Conservation (phyloP, 495 filamentous ascomycete genomes). For the Elaphomyces granulatus region DNA sequence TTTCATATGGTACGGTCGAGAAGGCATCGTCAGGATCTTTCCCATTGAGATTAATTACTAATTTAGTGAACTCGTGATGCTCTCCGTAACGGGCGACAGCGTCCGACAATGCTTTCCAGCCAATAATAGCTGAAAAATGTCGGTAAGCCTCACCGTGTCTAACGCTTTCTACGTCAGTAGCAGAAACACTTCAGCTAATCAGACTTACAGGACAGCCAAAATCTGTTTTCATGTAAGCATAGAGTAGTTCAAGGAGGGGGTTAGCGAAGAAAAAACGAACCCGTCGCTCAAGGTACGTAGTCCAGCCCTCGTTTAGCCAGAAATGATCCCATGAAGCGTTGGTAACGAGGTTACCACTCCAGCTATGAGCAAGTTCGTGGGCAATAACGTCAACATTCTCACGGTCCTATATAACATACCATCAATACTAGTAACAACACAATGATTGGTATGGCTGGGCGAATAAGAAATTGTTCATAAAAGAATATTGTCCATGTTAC, state of each 20-base stretch:
- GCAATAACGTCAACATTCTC: constrained; percentile 96
- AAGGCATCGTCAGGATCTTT: constrained; percentile 94
- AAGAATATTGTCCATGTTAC: too few relatives aligned
- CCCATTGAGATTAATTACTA: constrained; percentile 72
- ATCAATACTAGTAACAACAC: too few relatives aligned
- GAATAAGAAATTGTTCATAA: too few relatives aligned
- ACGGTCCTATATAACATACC: constrained; percentile 38
- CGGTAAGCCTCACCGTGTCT: constrained; percentile 68
- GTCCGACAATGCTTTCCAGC: constrained; percentile 48
- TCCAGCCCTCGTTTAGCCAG: constrained; percentile 97
- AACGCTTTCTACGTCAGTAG: background rate
- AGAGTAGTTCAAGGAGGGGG: constrained; percentile 3
- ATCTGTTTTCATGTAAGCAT: constrained; percentile 10
- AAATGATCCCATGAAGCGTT: constrained; percentile 94
- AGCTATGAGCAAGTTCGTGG: constrained; percentile 81
- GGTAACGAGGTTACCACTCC: constrained; percentile 87
- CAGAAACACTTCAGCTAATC: background rate
- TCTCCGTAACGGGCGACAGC: constrained; percentile 60
- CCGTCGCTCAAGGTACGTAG: constrained; percentile 78
- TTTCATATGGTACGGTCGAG: constrained; percentile 62
- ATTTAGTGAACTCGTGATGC: constrained; percentile 83
- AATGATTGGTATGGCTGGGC: too few relatives aligned
- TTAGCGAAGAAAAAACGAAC: constrained; percentile 18
- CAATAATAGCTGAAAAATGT: constrained; percentile 84
- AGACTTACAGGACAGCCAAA: constrained; percentile 19